These are phyloP conservation scores for Tanozyma kutaoensis DNA, from an alignment of 805 yeast species.

Conservation along the genomic window DNA sequence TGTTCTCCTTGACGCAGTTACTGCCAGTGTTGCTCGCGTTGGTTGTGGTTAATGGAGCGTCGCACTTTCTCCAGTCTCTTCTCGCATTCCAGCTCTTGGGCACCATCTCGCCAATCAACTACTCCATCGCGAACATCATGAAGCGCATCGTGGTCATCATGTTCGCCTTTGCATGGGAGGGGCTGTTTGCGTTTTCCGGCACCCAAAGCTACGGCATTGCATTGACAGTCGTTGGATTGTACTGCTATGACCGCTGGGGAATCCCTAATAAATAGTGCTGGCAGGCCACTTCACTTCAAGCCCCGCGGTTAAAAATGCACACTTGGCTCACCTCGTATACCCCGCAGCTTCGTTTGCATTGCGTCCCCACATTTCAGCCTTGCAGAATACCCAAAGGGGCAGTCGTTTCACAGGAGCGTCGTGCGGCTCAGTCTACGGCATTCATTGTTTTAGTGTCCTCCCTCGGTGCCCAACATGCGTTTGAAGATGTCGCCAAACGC, in stretches of 20 bases:
- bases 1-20: constrained; percentile 18
- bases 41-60: constrained; percentile 46
- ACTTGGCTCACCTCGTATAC: no score
- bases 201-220: constrained; percentile 22
- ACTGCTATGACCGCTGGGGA: constrained; percentile 30
- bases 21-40: constrained; percentile 17
- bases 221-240: constrained; percentile 25
- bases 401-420: no score
- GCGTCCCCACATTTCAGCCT: no score
- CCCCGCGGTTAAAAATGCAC: no score
- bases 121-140: constrained; percentile 66
- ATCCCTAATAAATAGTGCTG: constrained; percentile 1
- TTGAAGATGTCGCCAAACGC: constrained; percentile 82
- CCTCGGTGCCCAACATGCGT: no score
- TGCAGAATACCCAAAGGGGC: no score
- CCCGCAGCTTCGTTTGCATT: no score
- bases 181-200: constrained; percentile 6
- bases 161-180: constrained; percentile 52
- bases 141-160: constrained; percentile 61
- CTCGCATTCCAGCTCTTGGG: constrained; percentile 70
- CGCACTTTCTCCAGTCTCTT: constrained; percentile 63
- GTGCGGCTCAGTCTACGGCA: no score
- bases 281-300: no score
- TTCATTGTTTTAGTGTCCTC: no score
- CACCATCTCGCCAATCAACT: constrained; percentile 58